These are phyloP conservation scores for Penicillium malachiteum DNA, from an alignment of 495 filamentous ascomycete species.

Conservation along the genomic window DNA sequence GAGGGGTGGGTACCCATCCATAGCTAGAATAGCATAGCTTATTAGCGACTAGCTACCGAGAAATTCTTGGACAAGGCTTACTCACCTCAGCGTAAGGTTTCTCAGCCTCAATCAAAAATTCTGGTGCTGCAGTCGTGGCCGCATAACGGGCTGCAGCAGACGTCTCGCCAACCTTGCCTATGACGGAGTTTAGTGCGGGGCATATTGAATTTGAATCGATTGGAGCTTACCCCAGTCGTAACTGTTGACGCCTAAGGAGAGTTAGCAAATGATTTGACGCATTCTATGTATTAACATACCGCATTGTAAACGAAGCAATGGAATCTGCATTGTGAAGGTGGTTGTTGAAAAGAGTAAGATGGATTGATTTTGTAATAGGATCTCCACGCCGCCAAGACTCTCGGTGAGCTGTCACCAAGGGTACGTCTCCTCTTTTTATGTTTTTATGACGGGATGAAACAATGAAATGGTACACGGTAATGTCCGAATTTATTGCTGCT, in stretches of 20 bases:
- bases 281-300: conserved; percentile 49
- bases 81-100: conserved; percentile 80
- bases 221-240: conserved; percentile 84
- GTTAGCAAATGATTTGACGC: conserved; percentile 1
- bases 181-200: conserved; percentile 31
- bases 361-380: conserved; percentile 21
- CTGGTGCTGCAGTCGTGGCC: conserved; percentile 66
- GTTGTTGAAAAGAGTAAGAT: conserved; percentile 13
- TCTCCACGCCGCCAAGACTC: conserved; percentile 24
- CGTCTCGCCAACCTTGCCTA: conserved; percentile 70
- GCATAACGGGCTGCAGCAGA: conserved; percentile 76
- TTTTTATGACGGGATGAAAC: background rate
- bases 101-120: conserved; percentile 74
- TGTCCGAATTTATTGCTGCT: conserved; percentile 1
- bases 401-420: conserved; percentile 17
- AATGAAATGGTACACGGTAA: background rate
- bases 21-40: conserved; percentile 51
- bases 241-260: conserved; percentile 78
- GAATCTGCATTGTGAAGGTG: conserved; percentile 65
- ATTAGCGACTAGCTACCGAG: background rate
- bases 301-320: conserved; percentile 88
- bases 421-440: conserved; percentile 1
- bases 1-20: conserved; percentile 99
- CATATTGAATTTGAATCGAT: conserved; percentile 10
- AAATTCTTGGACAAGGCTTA: background rate